Evolutionary conservation across 805 yeast species (phyloP).

Genomic region (Debaryomyces castellii): DNA sequence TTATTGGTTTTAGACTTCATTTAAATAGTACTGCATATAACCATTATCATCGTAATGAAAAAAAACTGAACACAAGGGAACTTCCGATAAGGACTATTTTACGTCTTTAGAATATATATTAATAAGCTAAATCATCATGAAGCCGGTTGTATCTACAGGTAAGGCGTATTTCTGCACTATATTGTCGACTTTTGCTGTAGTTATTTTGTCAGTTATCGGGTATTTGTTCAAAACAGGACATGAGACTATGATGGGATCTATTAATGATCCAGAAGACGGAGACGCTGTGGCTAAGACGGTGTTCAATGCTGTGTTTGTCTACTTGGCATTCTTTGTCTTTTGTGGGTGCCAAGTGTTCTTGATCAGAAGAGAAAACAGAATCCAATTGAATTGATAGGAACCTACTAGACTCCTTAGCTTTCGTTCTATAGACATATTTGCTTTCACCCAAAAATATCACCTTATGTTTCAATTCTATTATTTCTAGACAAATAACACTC

Average conservation of each 20-base stretch:
- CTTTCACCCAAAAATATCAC: not conserved
- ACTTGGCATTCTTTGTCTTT: conserved; percentile 74
- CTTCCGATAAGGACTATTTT: not conserved
- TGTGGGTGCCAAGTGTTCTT: conserved; percentile 83
- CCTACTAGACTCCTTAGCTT: not conserved
- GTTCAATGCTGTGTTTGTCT: conserved; percentile 84
- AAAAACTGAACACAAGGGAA: not conserved
- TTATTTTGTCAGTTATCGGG: conserved; percentile 83
- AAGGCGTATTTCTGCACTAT: conserved; percentile 96
- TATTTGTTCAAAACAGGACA: conserved; percentile 75
- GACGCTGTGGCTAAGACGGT: conserved; percentile 90
- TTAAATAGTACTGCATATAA: conserved; percentile 2
- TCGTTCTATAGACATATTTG: not conserved
- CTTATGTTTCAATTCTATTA: not conserved
- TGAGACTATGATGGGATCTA: conserved; percentile 91
- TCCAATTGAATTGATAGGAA: conserved; percentile 38
- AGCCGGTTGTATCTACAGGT: conserved; percentile 54
- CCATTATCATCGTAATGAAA: not conserved
- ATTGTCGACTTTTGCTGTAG: conserved; percentile 87
- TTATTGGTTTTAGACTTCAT: no score
- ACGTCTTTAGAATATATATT: not conserved
- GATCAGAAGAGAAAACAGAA: conserved; percentile 63
- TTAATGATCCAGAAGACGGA: conserved; percentile 89
- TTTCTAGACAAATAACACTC: not conserved
- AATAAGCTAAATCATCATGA: conserved; percentile 21